Base-by-base conservation (phyloP, 352 stramenopile genomes). In the Globisporangium solare region DNA sequence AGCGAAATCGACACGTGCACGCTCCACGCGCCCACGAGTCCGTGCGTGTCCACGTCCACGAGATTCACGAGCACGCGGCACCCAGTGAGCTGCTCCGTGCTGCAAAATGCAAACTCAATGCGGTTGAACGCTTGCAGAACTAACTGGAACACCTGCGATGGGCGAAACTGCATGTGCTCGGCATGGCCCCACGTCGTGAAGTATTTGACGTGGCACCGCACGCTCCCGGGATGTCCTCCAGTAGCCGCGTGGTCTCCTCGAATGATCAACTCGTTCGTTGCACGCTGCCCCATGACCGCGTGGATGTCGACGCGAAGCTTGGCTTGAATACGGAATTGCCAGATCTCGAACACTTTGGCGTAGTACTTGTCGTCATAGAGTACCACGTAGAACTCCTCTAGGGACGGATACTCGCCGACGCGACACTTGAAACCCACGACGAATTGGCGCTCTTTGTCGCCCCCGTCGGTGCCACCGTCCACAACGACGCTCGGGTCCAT, bases 11-110 rank as follows among this genome's bases (percentile, higher is more conserved):
- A 88, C 18, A 94, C 74, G 58, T 83, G 76, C 4, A 97, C 61
- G 31, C 95, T 75, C 93, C 93, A 98, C 6, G 87, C 77, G 10
- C 78, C 86, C 5, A 98, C 82, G 8, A 98, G 76, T 47, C 98
- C 89, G 32, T 83, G 76, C 3, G 70, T 91, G 58, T 97, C 89
- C 0, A 94, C 67, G 58, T 98, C 94, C 17, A 98, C 90, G 6
- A 97, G 77, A 59, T 95, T 77, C 40, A 93, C 70, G 1, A 94
- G 71, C 35, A 96, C 73, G 21, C 71, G 47, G 27, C 50, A 51
- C 35, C 62, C 42, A 46, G 50, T 67, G 48, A 64, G 15, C 62
- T 66, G 22, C 11, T 80, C 63, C 10, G 83, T 81, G 6, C 84
- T 70, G 41, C 75, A 91, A 57, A 96, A 96, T 13, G 68, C 60